Conservation (phyloP, 352 stramenopile species). For the Phytophthora sojae region DNA sequence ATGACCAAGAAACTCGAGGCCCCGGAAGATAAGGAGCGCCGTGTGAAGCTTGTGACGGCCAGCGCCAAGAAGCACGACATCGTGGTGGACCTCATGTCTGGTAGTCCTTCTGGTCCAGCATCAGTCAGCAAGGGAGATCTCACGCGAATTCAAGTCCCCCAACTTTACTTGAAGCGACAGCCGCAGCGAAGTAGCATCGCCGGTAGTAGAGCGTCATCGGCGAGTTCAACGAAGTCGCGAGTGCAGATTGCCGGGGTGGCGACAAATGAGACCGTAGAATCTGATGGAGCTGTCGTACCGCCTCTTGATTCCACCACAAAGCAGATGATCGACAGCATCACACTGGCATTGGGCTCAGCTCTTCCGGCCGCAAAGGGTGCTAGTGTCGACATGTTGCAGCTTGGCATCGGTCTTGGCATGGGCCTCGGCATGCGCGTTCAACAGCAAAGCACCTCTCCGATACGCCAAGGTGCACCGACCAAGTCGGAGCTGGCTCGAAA, state of each 20-base stretch:
- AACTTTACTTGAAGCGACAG: slow-evolving; percentile 48
- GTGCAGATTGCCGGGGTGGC: slow-evolving; percentile 10
- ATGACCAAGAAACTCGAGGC: slow-evolving; percentile 89
- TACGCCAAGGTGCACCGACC: slow-evolving; percentile 16
- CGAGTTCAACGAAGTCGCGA: slow-evolving; percentile 31
- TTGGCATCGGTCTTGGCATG: slow-evolving; percentile 90
- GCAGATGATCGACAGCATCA: slow-evolving; percentile 80
- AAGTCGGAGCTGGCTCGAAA: slow-evolving; percentile 21
- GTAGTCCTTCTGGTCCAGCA: not conserved
- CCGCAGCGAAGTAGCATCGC: slow-evolving; percentile 18
- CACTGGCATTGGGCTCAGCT: slow-evolving; percentile 67
- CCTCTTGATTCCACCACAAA: slow-evolving; percentile 60
- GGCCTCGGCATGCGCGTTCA: slow-evolving; percentile 84
- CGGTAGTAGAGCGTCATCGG: slow-evolving; percentile 24
- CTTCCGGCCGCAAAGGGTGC: slow-evolving; percentile 39
- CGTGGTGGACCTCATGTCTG: slow-evolving; percentile 41
- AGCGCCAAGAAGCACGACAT: slow-evolving; percentile 79
- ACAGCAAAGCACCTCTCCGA: slow-evolving; percentile 42
- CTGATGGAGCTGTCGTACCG: not conserved
- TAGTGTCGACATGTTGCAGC: slow-evolving; percentile 74
- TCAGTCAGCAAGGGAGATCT: slow-evolving; percentile 39
- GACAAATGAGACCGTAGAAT: slow-evolving; percentile 5
- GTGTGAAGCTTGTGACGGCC: slow-evolving; percentile 55
- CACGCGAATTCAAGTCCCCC: slow-evolving; percentile 63
- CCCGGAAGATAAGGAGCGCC: slow-evolving; percentile 63